Percentiles rank a stretch among this genome's conserved stretches.
Evolutionary conservation across 768 basidiomycete genomes (phyloP).

Genomic region (Tylopilus sp.): DNA sequence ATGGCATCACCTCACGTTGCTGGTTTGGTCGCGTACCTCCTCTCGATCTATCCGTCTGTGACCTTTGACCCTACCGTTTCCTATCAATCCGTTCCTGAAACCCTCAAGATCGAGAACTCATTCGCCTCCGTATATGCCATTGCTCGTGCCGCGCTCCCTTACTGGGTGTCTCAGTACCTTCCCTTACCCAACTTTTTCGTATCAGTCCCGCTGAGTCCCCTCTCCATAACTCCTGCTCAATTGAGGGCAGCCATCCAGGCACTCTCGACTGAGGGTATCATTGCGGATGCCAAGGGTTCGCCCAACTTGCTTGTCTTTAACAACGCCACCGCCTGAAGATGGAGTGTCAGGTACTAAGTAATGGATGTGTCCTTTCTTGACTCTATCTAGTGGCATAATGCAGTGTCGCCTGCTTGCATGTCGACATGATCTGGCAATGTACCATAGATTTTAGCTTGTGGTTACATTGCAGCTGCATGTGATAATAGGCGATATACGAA

Average conservation of each 20-base stretch:
- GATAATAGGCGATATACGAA: no score
- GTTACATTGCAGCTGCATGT: no score
- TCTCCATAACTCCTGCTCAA: conserved; percentile 58
- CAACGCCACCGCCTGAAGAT: conserved; percentile 52
- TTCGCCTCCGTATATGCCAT: conserved; percentile 51
- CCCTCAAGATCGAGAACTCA: conserved; percentile 32
- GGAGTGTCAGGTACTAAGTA: no score
- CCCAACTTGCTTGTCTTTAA: conserved; percentile 78
- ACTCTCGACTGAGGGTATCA: conserved; percentile 50
- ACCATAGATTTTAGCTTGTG: conserved; percentile 1
- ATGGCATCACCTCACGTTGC: conserved; percentile 95
- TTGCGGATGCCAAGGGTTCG: conserved; percentile 47
- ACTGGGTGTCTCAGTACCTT: conserved; percentile 54
- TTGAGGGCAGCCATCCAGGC: conserved; percentile 72
- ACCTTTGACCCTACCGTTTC: conserved; percentile 54
- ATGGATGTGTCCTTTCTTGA: neutral
- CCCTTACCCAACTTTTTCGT: conserved; percentile 48
- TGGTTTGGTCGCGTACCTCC: conserved; percentile 87
- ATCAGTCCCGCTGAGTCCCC: conserved; percentile 39
- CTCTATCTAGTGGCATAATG: conserved; percentile 1
- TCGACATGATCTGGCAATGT: conserved; percentile 9
- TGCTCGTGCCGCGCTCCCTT: conserved; percentile 53
- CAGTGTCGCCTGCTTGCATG: conserved; percentile 5
- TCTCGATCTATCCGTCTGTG: conserved; percentile 77
- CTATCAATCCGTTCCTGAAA: conserved; percentile 35